phyloP scores from a whole-genome alignment of 202 grass and related monocot genomes.

The Schoenoplectus tabernaemontani region DNA sequence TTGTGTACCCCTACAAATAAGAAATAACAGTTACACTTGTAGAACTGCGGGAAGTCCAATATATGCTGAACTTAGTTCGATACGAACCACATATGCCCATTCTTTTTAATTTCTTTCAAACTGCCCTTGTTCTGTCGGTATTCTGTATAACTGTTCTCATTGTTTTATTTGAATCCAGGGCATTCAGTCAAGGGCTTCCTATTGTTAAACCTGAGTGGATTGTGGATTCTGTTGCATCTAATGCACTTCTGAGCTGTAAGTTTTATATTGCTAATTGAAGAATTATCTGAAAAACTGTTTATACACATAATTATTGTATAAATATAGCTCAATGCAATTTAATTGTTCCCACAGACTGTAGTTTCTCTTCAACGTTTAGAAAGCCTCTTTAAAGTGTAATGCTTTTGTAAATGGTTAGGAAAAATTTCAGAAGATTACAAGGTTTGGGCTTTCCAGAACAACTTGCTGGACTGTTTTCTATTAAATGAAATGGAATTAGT shows the following conservation, averaged over 20 bases:
- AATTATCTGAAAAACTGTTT: not conserved
- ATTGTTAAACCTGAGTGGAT: conserved; percentile 87
- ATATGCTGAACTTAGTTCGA: not conserved
- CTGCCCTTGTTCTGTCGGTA: not conserved
- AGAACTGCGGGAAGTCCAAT: not conserved
- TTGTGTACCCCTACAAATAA: not conserved
- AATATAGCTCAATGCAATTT: not conserved
- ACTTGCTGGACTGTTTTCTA: not conserved
- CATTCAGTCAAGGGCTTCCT: conserved; percentile 71
- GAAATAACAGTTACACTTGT: not conserved
- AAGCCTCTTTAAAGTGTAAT: not conserved
- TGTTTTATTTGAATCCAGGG: conserved; percentile 39
- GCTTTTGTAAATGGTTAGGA: not conserved
- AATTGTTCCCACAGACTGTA: not conserved
- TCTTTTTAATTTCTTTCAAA: not conserved
- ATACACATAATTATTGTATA: not conserved
- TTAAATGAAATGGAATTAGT: not conserved
- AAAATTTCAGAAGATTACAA: not conserved
- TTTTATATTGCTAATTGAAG: not conserved
- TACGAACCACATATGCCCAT: not conserved
- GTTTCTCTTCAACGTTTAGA: not conserved
- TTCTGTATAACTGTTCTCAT: not conserved
- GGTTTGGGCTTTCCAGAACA: not conserved
- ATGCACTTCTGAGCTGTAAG: conserved; percentile 69
- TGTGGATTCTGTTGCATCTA: conserved; percentile 67